Evolutionary conservation across 179 eudicot genomes (phyloP).

Genomic region (Actinidia polygama): DNA sequence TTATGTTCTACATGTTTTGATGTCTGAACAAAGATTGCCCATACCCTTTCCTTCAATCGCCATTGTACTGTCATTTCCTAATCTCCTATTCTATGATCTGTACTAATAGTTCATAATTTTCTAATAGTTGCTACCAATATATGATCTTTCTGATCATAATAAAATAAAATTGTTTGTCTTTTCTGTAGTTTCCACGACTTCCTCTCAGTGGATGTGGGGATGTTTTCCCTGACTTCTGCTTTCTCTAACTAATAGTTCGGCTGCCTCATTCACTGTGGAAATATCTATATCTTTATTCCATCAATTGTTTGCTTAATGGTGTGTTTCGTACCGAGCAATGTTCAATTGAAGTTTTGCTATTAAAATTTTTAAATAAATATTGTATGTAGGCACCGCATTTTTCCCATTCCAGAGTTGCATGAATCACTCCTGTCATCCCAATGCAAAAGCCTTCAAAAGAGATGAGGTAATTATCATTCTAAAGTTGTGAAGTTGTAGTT

Average conservation of each 20-base stretch:
- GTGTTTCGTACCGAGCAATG: background rate
- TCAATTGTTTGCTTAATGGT: background rate
- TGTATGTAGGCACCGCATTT: conserved; percentile 80
- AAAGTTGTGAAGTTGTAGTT: background rate
- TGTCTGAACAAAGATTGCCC: background rate
- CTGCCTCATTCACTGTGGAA: background rate
- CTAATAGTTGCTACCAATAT: background rate
- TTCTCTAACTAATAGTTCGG: background rate
- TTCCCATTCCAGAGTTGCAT: conserved; percentile 95
- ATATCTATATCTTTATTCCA: background rate
- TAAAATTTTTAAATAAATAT: background rate
- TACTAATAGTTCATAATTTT: background rate
- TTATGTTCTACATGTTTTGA: background rate
- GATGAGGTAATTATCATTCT: conserved; percentile 62
- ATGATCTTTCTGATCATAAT: background rate
- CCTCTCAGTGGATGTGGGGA: background rate
- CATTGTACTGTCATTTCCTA: background rate
- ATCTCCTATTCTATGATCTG: background rate
- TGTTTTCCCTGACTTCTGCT: background rate
- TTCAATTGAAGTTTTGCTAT: background rate
- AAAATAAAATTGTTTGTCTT: background rate
- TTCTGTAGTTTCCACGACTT: background rate
- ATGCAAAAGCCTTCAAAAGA: conserved; percentile 93
- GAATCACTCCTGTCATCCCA: conserved; percentile 93
- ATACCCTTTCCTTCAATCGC: background rate